phyloP scores from a whole-genome alignment of 768 basidiomycete genomes.

The Lactarius sanguifluus region DNA sequence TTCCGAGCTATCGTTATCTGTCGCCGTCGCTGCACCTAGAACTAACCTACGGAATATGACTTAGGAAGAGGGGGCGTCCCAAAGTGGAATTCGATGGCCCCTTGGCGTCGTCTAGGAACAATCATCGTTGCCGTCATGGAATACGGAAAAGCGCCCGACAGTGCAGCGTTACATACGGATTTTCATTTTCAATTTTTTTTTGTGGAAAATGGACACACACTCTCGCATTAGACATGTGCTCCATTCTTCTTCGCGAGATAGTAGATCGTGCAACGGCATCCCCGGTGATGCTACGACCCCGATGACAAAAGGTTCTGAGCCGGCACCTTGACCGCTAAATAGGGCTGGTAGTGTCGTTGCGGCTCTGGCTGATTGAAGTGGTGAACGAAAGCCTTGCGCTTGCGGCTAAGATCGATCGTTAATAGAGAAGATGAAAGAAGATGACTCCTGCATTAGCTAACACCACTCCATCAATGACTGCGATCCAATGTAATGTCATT shows the following conservation, averaged over 20 bases:
- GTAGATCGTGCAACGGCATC: background rate
- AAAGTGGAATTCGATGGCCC: background rate
- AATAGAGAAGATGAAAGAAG: background rate
- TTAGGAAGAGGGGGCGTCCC: background rate
- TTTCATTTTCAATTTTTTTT: background rate
- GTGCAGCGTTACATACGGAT: background rate
- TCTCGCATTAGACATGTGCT: background rate
- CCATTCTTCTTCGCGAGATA: background rate
- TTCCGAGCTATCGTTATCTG: background rate
- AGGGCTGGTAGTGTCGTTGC: background rate
- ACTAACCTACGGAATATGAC: background rate
- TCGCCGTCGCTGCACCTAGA: background rate
- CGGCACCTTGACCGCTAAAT: background rate
- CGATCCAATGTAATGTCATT: background rate
- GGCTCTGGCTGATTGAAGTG: background rate
- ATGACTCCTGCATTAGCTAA: background rate
- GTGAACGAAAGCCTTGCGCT: background rate
- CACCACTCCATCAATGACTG: background rate
- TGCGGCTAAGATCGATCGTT: background rate
- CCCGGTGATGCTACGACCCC: background rate
- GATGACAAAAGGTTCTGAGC: background rate
- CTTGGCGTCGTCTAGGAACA: background rate
- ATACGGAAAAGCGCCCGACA: background rate
- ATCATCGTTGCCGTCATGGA: background rate
- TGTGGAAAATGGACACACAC: background rate